Percentiles rank a stretch among this genome's conserved stretches.
These are phyloP conservation scores for Cryptosporidium xiaoi DNA, from an alignment of 169 alveolate genomes.

Conservation along the genomic window DNA sequence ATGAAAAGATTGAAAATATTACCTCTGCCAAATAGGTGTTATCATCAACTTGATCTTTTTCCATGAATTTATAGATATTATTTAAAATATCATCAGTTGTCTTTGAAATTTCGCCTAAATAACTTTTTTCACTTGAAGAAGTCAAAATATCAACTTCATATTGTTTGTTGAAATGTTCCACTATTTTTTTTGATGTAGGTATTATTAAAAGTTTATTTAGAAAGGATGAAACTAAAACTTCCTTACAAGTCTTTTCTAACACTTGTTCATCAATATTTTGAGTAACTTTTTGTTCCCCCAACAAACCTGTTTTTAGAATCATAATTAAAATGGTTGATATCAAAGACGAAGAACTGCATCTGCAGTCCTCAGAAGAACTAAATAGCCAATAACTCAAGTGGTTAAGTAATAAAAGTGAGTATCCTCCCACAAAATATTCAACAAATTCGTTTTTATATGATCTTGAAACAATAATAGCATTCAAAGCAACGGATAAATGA, in stretches of 20 bases:
- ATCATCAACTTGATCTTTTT: background rate
- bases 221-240: constrained; percentile 3
- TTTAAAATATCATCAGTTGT: background rate
- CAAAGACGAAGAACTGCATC: constrained; percentile 45
- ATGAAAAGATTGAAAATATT: constrained; percentile 34
- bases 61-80: background rate
- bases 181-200: constrained; percentile 8
- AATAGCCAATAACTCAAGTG: constrained; percentile 51
- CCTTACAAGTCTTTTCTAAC: constrained; percentile 17
- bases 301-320: constrained; percentile 27
- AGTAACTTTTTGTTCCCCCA: background rate
- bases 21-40: constrained; percentile 4
- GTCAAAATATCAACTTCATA: constrained; percentile 1
- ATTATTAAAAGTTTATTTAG: constrained; percentile 20
- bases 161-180: background rate
- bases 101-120: background rate
- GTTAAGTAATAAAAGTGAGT: constrained; percentile 15
- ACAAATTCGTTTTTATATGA: constrained; percentile 9
- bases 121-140: background rate
- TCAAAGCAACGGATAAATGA: constrained; percentile 49
- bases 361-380: constrained; percentile 50
- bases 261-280: background rate
- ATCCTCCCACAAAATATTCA: constrained; percentile 15
- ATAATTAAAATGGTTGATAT: constrained; percentile 18
- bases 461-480: constrained; percentile 56